Percentiles rank a stretch among this genome's conserved stretches.
phyloP scores from a whole-genome alignment of 192 early-diverging fungal species.

The Umbelopsis sp. region DNA sequence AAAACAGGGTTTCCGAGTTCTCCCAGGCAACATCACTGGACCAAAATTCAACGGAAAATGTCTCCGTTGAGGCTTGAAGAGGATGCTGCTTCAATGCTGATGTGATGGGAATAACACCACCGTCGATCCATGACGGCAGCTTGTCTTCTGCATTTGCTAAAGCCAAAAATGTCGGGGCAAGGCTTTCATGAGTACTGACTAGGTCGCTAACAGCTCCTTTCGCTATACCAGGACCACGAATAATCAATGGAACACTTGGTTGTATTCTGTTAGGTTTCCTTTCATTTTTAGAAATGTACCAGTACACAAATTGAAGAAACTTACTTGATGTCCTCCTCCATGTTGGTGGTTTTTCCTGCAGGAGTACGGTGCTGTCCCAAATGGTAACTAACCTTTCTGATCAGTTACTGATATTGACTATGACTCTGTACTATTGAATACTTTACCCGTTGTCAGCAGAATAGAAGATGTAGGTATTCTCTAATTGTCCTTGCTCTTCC shows the following conservation, averaged over 20 bases:
- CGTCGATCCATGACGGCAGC: slow-evolving; percentile 53
- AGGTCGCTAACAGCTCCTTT: slow-evolving; percentile 45
- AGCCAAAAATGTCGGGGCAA: slow-evolving; percentile 64
- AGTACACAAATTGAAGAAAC: neutral
- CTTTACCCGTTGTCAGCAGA: slow-evolving; percentile 63
- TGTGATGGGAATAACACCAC: slow-evolving; percentile 56
- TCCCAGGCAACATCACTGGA: slow-evolving; percentile 6
- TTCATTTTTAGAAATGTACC: slow-evolving; percentile 23
- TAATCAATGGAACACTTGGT: slow-evolving; percentile 54
- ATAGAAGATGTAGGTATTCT: slow-evolving; percentile 67
- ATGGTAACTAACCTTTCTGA: slow-evolving; percentile 45
- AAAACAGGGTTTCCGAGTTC: neutral
- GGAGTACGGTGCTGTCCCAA: slow-evolving; percentile 63
- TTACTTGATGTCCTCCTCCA: slow-evolving; percentile 68
- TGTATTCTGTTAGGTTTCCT: neutral
- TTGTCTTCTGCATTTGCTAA: slow-evolving; percentile 46
- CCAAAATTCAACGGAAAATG: slow-evolving; percentile 60
- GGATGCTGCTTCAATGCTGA: slow-evolving; percentile 40
- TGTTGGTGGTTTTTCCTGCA: slow-evolving; percentile 62
- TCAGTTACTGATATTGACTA: neutral
- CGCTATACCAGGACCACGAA: slow-evolving; percentile 65
- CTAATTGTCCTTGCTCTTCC: slow-evolving; percentile 50
- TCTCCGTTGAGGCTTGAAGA: slow-evolving; percentile 51
- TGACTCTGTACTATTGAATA: too few relatives aligned
- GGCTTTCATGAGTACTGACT: slow-evolving; percentile 58